A percentile compares a stretch with the other conserved stretches of the same genome.
Evolutionary conservation across 495 filamentous ascomycete genomes (phyloP).

Genomic region (Talaromyces wortmannii): DNA sequence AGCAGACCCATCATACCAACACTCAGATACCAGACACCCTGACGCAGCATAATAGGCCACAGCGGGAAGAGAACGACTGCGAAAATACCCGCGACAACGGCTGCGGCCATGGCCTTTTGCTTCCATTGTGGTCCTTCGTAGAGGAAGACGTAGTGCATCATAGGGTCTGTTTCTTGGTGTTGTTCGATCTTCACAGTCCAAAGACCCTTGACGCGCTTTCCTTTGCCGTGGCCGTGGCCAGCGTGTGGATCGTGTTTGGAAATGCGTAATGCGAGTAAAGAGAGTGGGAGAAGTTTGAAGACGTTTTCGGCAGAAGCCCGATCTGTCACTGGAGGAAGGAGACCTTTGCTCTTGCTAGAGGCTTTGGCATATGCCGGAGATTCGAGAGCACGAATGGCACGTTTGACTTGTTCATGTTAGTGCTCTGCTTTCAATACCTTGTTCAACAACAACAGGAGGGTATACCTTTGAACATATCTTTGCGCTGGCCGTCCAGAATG

Average conservation of each 20-base stretch:
- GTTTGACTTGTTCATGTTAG: slow-evolving; percentile 64
- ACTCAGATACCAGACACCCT: slow-evolving; percentile 96
- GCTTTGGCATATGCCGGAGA: slow-evolving; percentile 85
- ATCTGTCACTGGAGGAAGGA: slow-evolving; percentile 81
- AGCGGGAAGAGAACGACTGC: slow-evolving; percentile 90
- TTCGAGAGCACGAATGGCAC: slow-evolving; percentile 87
- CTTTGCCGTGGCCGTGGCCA: slow-evolving; percentile 71
- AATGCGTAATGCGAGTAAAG: slow-evolving; percentile 90
- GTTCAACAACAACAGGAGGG: neutral
- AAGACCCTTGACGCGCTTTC: slow-evolving; percentile 87
- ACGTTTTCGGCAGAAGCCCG: slow-evolving; percentile 80
- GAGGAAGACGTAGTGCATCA: slow-evolving; percentile 94
- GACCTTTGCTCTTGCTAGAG: slow-evolving; percentile 71
- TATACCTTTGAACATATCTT: slow-evolving; percentile 94
- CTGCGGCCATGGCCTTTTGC: slow-evolving; percentile 81
- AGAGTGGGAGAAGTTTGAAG: slow-evolving; percentile 93
- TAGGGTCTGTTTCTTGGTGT: slow-evolving; percentile 85
- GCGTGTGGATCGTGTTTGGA: slow-evolving; percentile 69
- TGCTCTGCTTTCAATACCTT: neutral
- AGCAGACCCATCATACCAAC: slow-evolving; percentile 90
- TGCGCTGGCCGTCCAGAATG: slow-evolving; percentile 92
- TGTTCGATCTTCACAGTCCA: slow-evolving; percentile 97
- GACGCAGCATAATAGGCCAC: slow-evolving; percentile 85
- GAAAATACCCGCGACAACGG: slow-evolving; percentile 75
- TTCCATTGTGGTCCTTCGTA: slow-evolving; percentile 93